phyloP scores from a whole-genome alignment of 1,284 basidiomycete species.

The Entoloma clypeatum region DNA sequence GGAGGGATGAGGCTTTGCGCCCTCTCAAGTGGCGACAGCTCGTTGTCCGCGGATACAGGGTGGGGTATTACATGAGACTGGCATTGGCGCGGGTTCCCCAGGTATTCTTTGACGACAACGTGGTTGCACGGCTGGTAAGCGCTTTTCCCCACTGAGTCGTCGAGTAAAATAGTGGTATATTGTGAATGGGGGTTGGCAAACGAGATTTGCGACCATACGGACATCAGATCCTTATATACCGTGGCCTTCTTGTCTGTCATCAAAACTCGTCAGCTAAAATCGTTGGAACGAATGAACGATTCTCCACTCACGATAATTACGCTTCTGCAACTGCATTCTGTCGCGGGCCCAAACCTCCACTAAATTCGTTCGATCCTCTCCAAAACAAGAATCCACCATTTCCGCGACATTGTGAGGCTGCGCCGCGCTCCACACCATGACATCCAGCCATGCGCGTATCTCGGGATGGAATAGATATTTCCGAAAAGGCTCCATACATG shows the following conservation, averaged over 20 bases:
- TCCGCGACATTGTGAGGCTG: conserved; percentile 75
- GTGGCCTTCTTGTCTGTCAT: conserved; percentile 58
- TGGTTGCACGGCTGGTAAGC: conserved; percentile 79
- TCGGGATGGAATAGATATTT: conserved; percentile 58
- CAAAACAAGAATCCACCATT: conserved; percentile 65
- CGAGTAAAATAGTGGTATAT: conserved; percentile 71
- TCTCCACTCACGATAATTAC: conserved; percentile 60
- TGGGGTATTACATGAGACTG: conserved; percentile 5
- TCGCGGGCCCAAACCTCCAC: conserved; percentile 77
- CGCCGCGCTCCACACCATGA: conserved; percentile 87
- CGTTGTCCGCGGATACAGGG: background rate
- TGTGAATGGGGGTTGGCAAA: conserved; percentile 45
- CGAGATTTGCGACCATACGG: conserved; percentile 64
- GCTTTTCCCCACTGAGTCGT: conserved; percentile 79
- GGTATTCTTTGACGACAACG: conserved; percentile 70
- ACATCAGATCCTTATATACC: conserved; percentile 75
- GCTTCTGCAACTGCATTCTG: conserved; percentile 58
- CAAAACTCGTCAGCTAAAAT: conserved; percentile 7
- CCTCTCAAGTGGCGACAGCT: background rate
- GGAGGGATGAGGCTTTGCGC: background rate
- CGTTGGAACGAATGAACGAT: background rate
- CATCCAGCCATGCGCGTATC: conserved; percentile 63
- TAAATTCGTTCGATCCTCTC: conserved; percentile 39
- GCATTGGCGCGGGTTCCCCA: conserved; percentile 18
- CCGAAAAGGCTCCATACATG: conserved; percentile 65